Conservation (phyloP, 2,329 filamentous ascomycete genomes). For the Onygenales sp. region DNA sequence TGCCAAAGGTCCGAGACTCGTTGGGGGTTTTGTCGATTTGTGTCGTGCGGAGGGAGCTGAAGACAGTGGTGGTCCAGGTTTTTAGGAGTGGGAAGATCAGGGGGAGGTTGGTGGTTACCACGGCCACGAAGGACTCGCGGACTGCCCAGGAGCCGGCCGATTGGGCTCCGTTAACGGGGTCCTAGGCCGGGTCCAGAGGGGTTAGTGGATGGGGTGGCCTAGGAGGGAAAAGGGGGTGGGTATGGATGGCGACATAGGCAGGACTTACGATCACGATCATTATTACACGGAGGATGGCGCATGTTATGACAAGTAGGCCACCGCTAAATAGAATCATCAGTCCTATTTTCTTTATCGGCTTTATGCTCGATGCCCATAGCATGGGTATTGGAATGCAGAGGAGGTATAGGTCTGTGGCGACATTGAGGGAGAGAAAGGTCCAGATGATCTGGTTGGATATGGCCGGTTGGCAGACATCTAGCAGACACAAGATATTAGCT, state of each 20-base stretch:
- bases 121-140: slow-evolving; percentile 38
- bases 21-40: neutral
- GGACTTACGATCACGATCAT: slow-evolving; percentile 36
- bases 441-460: slow-evolving; percentile 48
- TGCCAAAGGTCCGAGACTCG: neutral
- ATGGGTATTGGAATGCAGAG: slow-evolving; percentile 17
- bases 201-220: slow-evolving; percentile 25
- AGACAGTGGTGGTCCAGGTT: neutral
- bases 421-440: slow-evolving; percentile 45
- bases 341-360: slow-evolving; percentile 41
- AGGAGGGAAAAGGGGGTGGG: neutral
- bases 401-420: slow-evolving; percentile 32
- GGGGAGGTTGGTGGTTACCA: slow-evolving; percentile 34
- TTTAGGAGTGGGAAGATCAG: slow-evolving; percentile 14
- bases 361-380: slow-evolving; percentile 44
- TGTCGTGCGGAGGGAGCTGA: neutral
- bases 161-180: slow-evolving; percentile 23
- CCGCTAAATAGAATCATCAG: slow-evolving; percentile 47
- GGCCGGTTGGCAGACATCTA: slow-evolving; percentile 31
- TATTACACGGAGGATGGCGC: slow-evolving; percentile 46
- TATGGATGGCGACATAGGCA: neutral
- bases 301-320: slow-evolving; percentile 47
- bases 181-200: slow-evolving; percentile 20
- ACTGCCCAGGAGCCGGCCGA: slow-evolving; percentile 25
- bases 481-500: slow-evolving; percentile 37